Evolutionary conservation across 768 basidiomycete genomes (phyloP).

Genomic region (Asterophora parasitica): DNA sequence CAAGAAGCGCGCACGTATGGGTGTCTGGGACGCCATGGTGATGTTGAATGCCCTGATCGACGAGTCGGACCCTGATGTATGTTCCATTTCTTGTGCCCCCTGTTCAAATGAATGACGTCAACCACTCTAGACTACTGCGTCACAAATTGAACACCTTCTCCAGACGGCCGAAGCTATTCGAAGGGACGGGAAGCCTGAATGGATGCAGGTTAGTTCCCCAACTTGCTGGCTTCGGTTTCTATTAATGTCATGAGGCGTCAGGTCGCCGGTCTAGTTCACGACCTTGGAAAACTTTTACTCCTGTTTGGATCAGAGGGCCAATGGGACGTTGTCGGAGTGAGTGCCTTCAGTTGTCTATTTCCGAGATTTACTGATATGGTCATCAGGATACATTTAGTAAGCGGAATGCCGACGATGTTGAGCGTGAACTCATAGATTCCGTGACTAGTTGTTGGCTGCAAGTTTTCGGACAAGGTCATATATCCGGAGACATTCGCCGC

Average conservation of each 20-base stretch:
- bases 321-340: slow-evolving; percentile 90
- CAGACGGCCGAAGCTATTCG: slow-evolving; percentile 92
- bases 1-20: slow-evolving; percentile 67
- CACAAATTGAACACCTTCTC: slow-evolving; percentile 62
- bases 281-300: slow-evolving; percentile 83
- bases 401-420: not conserved
- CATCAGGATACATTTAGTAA: slow-evolving; percentile 40
- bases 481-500: slow-evolving; percentile 73
- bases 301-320: slow-evolving; percentile 85
- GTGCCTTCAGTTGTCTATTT: slow-evolving; percentile 4
- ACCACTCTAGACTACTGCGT: slow-evolving; percentile 3
- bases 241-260: not conserved
- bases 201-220: slow-evolving; percentile 59
- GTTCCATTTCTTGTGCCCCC: slow-evolving; percentile 14
- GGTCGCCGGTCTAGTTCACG: slow-evolving; percentile 80
- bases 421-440: not conserved
- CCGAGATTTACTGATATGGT: slow-evolving; percentile 9
- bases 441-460: slow-evolving; percentile 67
- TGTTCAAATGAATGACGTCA: not conserved
- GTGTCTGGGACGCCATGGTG: slow-evolving; percentile 84
- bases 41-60: slow-evolving; percentile 84
- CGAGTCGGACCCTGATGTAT: slow-evolving; percentile 86
- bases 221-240: not conserved
- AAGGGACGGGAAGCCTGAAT: slow-evolving; percentile 81
- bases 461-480: slow-evolving; percentile 79